Evolutionary conservation across 2,329 filamentous ascomycete genomes (phyloP).

Genomic region (Penicillium sp.): DNA sequence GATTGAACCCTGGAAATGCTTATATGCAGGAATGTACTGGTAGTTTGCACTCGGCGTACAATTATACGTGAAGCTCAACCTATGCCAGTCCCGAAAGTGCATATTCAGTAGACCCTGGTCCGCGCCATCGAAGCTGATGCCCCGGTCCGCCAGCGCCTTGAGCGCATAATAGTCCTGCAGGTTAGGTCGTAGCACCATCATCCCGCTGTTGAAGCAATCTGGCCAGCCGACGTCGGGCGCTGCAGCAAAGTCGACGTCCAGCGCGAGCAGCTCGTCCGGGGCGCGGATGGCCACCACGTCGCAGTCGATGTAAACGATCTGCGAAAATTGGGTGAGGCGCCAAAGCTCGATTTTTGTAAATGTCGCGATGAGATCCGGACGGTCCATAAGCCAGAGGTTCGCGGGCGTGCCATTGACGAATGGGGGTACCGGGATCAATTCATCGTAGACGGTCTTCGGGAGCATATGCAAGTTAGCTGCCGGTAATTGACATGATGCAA

Average conservation of each 20-base stretch:
- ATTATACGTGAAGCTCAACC: slow-evolving; percentile 93
- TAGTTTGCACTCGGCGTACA: slow-evolving; percentile 96
- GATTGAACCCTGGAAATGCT: slow-evolving; percentile 87
- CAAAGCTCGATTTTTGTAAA: slow-evolving; percentile 97
- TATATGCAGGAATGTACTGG: slow-evolving; percentile 94
- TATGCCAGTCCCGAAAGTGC: slow-evolving; percentile 84
- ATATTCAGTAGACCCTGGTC: slow-evolving; percentile 96
- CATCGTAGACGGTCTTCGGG: slow-evolving; percentile 75
- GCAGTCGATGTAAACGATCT: slow-evolving; percentile 92
- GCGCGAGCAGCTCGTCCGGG: slow-evolving; percentile 86
- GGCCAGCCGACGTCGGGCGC: slow-evolving; percentile 98
- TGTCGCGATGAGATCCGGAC: slow-evolving; percentile 83
- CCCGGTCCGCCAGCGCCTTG: slow-evolving; percentile 76
- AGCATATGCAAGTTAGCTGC: slow-evolving; percentile 21
- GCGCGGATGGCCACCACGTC: slow-evolving; percentile 90
- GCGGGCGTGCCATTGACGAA: slow-evolving; percentile 74
- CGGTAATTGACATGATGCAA: not conserved
- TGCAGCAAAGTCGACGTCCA: slow-evolving; percentile 64
- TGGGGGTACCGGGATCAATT: slow-evolving; percentile 79
- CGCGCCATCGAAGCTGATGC: slow-evolving; percentile 94
- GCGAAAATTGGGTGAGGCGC: slow-evolving; percentile 85
- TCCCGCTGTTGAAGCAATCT: slow-evolving; percentile 95
- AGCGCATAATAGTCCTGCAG: slow-evolving; percentile 86
- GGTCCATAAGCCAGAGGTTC: slow-evolving; percentile 90
- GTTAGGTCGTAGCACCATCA: slow-evolving; percentile 88